Conservation (phyloP, 306 rosid species). For the Leucaena leucocephala region DNA sequence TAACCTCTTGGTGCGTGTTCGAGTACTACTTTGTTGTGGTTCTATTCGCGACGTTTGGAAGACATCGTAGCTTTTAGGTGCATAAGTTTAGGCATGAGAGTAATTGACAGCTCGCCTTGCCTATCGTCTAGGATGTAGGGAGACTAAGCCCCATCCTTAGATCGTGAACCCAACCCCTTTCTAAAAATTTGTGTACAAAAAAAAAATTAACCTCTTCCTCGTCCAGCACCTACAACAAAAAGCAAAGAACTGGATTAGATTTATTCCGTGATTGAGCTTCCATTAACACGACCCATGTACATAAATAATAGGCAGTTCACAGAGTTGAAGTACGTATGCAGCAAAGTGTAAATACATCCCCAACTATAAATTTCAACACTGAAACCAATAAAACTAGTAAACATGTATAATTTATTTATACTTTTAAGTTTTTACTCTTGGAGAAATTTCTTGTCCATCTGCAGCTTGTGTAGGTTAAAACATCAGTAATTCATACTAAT, state of each 20-base stretch:
- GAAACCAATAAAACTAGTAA: not conserved
- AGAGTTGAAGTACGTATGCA: not conserved
- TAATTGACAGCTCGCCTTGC: no score
- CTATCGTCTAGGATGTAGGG: no score
- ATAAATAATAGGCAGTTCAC: not conserved
- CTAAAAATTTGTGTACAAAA: no score
- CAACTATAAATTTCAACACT: not conserved
- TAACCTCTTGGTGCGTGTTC: no score
- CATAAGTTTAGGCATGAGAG: no score
- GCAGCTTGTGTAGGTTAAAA: constrained; percentile 14
- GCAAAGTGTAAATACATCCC: not conserved
- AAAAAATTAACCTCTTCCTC: constrained; percentile 76
- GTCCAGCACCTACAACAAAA: constrained; percentile 54
- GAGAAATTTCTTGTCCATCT: constrained; percentile 4
- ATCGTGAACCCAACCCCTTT: no score
- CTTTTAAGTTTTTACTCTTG: not conserved
- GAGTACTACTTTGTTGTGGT: no score
- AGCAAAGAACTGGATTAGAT: constrained; percentile 28
- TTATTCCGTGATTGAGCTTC: not conserved
- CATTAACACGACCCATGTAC: not conserved
- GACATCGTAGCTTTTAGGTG: no score
- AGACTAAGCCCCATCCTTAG: no score
- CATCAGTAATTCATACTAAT: not conserved
- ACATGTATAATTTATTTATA: not conserved
- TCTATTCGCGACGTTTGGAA: no score